A percentile compares a stretch with the other conserved stretches of the same genome.
Evolutionary conservation across 345 rosid genomes (phyloP).

Genomic region (Carallia brachiata): DNA sequence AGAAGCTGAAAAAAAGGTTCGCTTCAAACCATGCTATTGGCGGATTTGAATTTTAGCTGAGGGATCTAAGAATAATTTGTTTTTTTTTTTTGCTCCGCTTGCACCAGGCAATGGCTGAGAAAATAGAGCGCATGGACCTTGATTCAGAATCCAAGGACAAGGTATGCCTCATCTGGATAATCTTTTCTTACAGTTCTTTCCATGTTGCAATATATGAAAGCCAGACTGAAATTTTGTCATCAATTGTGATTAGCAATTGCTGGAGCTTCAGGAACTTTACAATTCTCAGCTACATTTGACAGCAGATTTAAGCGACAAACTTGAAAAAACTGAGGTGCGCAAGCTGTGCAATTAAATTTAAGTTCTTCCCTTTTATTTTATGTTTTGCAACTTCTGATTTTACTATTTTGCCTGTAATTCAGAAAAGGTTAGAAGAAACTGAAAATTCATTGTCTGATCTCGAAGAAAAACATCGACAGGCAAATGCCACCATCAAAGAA

Average conservation of each 20-base stretch:
- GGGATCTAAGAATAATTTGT: constrained; percentile 11
- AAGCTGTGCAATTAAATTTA: constrained; percentile 29
- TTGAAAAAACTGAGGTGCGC: constrained; percentile 64
- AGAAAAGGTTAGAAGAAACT: constrained; percentile 86
- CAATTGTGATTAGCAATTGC: constrained; percentile 53
- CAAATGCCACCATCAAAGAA: constrained; percentile 88
- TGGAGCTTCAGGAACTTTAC: constrained; percentile 88
- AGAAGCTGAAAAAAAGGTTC: constrained; percentile 96
- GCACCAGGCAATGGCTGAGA: constrained; percentile 90
- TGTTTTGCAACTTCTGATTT: constrained; percentile 17
- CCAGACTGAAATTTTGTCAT: constrained; percentile 15
- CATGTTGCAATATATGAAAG: not conserved
- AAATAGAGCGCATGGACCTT: constrained; percentile 89
- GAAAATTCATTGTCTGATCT: constrained; percentile 76
- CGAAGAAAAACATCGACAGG: constrained; percentile 89
- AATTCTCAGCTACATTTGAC: constrained; percentile 70
- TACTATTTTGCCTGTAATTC: constrained; percentile 26
- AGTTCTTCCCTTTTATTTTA: constrained; percentile 2
- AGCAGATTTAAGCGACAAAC: constrained; percentile 69
- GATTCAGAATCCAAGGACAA: constrained; percentile 80
- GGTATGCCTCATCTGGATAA: constrained; percentile 33
- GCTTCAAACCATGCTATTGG: constrained; percentile 11
- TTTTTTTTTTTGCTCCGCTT: constrained; percentile 19
- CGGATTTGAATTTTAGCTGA: not conserved
- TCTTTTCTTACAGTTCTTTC: constrained; percentile 10